Conservation (phyloP, 371 early-diverging fungal species). For the Cokeromyces recurvatus region DNA sequence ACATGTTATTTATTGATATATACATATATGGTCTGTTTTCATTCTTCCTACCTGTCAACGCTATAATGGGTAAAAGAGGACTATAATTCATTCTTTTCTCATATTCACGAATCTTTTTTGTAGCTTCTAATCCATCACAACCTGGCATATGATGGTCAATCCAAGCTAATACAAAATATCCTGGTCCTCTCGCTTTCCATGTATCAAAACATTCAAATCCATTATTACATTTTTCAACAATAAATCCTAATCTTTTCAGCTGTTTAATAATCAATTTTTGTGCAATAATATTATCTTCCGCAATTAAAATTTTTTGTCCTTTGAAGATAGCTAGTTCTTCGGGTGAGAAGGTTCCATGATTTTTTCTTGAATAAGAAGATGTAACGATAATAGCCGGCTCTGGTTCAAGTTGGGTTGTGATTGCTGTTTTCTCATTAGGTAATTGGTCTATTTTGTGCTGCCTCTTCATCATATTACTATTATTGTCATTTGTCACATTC, state of each 20-base stretch:
- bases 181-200: constrained; percentile 25
- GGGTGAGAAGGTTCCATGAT: constrained; percentile 26
- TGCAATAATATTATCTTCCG: constrained; percentile 48
- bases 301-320: constrained; percentile 33
- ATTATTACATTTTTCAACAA: constrained; percentile 39
- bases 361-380: constrained; percentile 12
- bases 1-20: constrained; percentile 45
- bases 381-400: too few relatives aligned
- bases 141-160: constrained; percentile 51
- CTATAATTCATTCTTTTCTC: constrained; percentile 17
- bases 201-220: constrained; percentile 36
- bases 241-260: constrained; percentile 34
- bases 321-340: constrained; percentile 31
- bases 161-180: constrained; percentile 32
- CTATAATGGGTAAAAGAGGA: constrained; percentile 25
- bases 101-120: constrained; percentile 30
- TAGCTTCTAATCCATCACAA: constrained; percentile 49
- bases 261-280: constrained; percentile 42
- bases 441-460: constrained; percentile 49
- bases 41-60: constrained; percentile 45
- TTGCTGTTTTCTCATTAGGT: constrained; percentile 10
- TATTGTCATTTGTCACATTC: too few relatives aligned
- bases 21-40: constrained; percentile 40
- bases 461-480: too few relatives aligned
- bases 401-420: constrained; percentile 11